Percentiles rank a stretch among this genome's conserved stretches.
phyloP scores from a whole-genome alignment of 768 basidiomycete species.

The Rhizopogon rudus region DNA sequence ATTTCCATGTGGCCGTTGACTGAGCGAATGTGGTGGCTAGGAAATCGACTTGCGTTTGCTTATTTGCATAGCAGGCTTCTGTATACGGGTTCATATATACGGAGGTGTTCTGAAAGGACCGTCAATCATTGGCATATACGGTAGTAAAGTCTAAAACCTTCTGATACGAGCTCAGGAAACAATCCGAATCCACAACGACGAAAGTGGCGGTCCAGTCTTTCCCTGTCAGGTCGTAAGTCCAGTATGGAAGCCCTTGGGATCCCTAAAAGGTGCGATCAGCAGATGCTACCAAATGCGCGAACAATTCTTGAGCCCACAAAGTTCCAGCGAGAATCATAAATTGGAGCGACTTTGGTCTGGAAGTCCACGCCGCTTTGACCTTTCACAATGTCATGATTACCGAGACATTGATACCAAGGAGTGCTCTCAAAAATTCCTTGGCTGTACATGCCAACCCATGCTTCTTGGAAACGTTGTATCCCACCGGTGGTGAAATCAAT shows the following conservation, averaged over 20 bases:
- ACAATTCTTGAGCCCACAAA: background rate
- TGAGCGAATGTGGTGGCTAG: background rate
- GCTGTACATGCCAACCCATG: background rate
- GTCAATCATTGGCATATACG: background rate
- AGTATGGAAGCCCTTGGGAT: background rate
- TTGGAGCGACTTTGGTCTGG: background rate
- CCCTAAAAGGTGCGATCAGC: background rate
- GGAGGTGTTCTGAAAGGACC: background rate
- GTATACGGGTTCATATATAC: background rate
- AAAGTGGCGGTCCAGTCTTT: background rate
- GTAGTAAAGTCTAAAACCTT: background rate
- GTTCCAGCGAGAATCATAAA: background rate
- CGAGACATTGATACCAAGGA: slow-evolving; percentile 1
- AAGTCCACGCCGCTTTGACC: background rate
- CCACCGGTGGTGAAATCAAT: background rate
- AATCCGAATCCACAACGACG: background rate
- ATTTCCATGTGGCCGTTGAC: background rate
- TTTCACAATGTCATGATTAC: background rate
- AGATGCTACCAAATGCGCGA: background rate
- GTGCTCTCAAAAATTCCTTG: background rate
- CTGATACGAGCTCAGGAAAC: background rate
- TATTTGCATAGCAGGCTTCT: background rate
- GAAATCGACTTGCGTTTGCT: background rate
- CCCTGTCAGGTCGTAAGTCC: background rate
- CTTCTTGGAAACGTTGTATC: background rate